These are phyloP conservation scores for Eucalyptus paniculata DNA, from an alignment of 345 rosid genomes.

Conservation along the genomic window DNA sequence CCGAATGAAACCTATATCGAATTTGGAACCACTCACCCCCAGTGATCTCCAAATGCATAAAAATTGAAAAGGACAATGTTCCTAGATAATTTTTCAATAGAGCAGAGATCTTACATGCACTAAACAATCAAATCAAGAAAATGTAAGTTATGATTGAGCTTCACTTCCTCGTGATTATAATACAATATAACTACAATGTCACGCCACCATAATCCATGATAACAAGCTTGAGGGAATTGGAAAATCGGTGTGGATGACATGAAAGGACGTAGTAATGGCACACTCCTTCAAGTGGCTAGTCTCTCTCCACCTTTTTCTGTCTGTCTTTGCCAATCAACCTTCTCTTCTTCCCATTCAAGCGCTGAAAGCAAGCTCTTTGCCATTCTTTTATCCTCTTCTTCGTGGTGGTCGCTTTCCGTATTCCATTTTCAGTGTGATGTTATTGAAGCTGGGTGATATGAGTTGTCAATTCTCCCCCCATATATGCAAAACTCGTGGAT, in stretches of 20 bases:
- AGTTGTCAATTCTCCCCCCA: not conserved
- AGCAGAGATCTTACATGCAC: not conserved
- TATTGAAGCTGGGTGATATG: not conserved
- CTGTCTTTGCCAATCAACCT: not conserved
- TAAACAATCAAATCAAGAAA: not conserved
- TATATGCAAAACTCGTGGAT: not conserved
- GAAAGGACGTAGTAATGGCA: not conserved
- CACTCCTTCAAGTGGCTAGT: not conserved
- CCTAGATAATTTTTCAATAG: not conserved
- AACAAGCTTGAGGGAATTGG: not conserved
- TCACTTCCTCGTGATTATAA: not conserved
- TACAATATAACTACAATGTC: too few relatives aligned
- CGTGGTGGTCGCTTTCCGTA: not conserved
- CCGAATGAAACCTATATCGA: accelerated
- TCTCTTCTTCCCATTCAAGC: not conserved
- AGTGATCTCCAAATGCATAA: not conserved
- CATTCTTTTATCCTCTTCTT: not conserved
- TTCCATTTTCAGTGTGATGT: not conserved
- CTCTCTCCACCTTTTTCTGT: not conserved
- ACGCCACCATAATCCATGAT: not conserved
- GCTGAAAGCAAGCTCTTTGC: not conserved
- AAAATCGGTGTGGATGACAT: not conserved
- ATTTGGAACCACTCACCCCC: accelerated
- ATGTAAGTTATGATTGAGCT: not conserved
- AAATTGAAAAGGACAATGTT: not conserved